A percentile compares a stretch with the other conserved stretches of the same genome.
phyloP scores from a whole-genome alignment of 208 protist species.

The Leishmania major region DNA sequence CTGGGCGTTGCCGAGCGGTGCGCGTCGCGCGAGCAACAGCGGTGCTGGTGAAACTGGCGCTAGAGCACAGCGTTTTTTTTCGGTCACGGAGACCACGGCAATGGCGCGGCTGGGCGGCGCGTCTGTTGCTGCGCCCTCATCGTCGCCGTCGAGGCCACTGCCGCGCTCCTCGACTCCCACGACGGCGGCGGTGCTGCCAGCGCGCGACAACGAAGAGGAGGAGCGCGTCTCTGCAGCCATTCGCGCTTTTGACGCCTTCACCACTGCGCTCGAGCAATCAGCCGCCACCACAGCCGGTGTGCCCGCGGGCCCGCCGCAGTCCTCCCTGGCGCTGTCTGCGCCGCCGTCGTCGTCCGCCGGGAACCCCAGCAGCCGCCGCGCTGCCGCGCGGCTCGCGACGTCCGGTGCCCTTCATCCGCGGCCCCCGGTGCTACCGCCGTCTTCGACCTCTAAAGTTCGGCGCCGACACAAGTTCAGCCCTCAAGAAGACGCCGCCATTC shows the following conservation, averaged over 20 bases:
- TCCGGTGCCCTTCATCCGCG: background rate
- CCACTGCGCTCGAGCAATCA: conserved; percentile 13
- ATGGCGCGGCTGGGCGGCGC: background rate
- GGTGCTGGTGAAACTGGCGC: background rate
- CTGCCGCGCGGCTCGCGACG: background rate
- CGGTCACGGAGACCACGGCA: background rate
- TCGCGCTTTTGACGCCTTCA: conserved; percentile 38
- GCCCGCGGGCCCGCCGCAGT: background rate
- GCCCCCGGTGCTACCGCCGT: background rate
- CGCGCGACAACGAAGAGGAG: conserved; percentile 1
- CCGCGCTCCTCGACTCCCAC: background rate
- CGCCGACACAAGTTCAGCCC: conserved; percentile 62
- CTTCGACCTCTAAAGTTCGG: background rate
- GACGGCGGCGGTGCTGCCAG: background rate
- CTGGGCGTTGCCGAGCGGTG: conserved; percentile 14
- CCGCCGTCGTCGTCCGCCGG: background rate
- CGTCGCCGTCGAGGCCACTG: background rate
- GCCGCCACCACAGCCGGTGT: background rate
- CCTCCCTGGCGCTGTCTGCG: background rate
- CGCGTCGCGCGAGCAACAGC: background rate
- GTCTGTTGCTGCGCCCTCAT: background rate
- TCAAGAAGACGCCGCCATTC: conserved; percentile 77
- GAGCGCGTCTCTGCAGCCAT: conserved; percentile 34
- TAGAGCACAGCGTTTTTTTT: background rate
- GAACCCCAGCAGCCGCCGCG: background rate